phyloP scores from a whole-genome alignment of 805 yeast genomes.

The Pichia californica region DNA sequence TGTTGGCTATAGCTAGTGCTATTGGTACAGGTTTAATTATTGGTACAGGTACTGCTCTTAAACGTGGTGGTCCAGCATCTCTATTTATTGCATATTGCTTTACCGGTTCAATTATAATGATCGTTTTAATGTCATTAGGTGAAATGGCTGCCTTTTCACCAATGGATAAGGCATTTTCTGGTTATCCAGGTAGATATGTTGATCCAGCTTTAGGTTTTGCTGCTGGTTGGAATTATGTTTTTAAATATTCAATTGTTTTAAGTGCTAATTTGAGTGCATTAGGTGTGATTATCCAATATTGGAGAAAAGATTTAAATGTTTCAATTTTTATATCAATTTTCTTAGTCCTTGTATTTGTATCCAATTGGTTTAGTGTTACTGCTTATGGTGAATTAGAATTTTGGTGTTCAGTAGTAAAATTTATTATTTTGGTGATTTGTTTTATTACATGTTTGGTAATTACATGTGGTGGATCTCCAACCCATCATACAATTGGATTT shows the following conservation, averaged over 20 bases:
- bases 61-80: constrained; percentile 36
- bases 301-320: constrained; percentile 41
- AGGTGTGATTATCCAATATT: constrained; percentile 40
- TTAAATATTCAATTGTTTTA: constrained; percentile 37
- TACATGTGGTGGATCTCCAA: constrained; percentile 45
- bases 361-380: constrained; percentile 38
- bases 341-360: constrained; percentile 33
- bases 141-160: constrained; percentile 44
- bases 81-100: constrained; percentile 33
- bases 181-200: constrained; percentile 41
- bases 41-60: constrained; percentile 34
- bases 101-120: constrained; percentile 39
- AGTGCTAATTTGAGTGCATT: constrained; percentile 45
- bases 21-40: constrained; percentile 43
- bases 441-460: constrained; percentile 24
- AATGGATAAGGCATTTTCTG: constrained; percentile 41
- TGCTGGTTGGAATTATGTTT: constrained; percentile 45
- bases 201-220: constrained; percentile 40
- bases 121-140: constrained; percentile 37
- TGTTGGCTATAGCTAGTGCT: constrained; percentile 44
- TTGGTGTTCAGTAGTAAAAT: constrained; percentile 38
- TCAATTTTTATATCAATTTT: constrained; percentile 40
- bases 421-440: constrained; percentile 36
- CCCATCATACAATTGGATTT: constrained; percentile 33
- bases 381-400: constrained; percentile 46